phyloP scores from a whole-genome alignment of 2,329 filamentous ascomycete species.

The Coniochaeta hoffmannii region DNA sequence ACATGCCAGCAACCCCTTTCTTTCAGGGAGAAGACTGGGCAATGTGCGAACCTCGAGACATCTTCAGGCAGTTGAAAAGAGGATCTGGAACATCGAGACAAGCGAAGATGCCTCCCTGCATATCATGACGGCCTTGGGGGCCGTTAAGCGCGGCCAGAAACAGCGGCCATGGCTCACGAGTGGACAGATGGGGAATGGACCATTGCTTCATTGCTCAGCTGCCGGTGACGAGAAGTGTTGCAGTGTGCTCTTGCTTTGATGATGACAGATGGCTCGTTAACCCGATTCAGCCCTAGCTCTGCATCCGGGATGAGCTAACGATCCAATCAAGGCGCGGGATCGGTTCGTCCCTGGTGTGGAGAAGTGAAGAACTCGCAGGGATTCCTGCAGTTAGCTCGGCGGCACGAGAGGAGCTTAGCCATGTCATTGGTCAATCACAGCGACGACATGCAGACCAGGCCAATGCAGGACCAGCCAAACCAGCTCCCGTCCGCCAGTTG shows the following conservation, averaged over 20 bases:
- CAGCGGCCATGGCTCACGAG: neutral
- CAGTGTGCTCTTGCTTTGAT: neutral
- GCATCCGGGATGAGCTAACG: neutral
- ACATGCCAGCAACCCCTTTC: too few species aligned
- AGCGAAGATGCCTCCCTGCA: neutral
- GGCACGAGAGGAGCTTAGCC: neutral
- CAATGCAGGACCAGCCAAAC: neutral
- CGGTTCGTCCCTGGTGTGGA: conserved; percentile 2
- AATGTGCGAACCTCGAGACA: too few species aligned
- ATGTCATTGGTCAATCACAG: neutral
- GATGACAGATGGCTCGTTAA: neutral
- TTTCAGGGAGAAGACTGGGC: too few species aligned
- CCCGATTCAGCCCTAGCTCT: neutral
- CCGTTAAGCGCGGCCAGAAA: conserved; percentile 3
- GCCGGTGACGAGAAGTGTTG: neutral
- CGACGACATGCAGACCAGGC: neutral
- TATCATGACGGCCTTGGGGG: neutral
- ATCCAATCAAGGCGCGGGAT: neutral
- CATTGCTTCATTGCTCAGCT: neutral
- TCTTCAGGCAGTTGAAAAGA: neutral
- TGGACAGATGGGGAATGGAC: neutral
- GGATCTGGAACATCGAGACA: too few species aligned
- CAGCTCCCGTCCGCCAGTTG: neutral
- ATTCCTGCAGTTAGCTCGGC: neutral
- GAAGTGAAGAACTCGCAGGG: neutral